phyloP scores from a whole-genome alignment of 192 early-diverging fungal species.

The Coemansia aciculifera region DNA sequence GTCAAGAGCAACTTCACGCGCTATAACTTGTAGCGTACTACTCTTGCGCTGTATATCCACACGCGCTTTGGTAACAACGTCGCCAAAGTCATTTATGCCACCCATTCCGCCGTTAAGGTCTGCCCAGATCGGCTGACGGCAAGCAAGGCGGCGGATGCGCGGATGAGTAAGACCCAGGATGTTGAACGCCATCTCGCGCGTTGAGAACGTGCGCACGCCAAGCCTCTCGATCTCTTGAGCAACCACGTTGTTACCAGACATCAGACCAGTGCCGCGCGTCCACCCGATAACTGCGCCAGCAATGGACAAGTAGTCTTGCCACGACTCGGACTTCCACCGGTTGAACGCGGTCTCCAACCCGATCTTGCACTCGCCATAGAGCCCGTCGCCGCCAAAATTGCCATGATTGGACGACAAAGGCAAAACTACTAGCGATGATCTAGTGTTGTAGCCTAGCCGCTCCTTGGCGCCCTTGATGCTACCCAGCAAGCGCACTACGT shows the following conservation, averaged over 20 bases:
- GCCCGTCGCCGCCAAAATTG: constrained; percentile 87
- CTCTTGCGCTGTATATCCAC: neutral
- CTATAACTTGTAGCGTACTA: neutral
- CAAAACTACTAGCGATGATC: constrained; percentile 82
- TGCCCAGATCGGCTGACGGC: constrained; percentile 80
- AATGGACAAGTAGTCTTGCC: constrained; percentile 83
- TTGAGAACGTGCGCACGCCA: constrained; percentile 91
- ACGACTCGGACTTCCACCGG: constrained; percentile 87
- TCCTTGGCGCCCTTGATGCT: constrained; percentile 83
- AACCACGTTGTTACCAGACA: constrained; percentile 86
- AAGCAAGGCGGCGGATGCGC: constrained; percentile 69
- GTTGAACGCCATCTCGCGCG: constrained; percentile 93
- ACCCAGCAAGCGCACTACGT: constrained; percentile 84
- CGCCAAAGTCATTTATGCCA: constrained; percentile 53
- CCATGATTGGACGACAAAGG: constrained; percentile 97
- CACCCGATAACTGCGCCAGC: constrained; percentile 94
- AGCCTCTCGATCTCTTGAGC: constrained; percentile 83
- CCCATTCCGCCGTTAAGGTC: constrained; percentile 85
- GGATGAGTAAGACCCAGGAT: constrained; percentile 84
- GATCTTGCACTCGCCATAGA: constrained; percentile 95
- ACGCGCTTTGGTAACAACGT: neutral
- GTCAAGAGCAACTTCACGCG: neutral
- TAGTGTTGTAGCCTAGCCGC: constrained; percentile 69
- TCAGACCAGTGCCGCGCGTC: constrained; percentile 95
- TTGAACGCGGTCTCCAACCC: constrained; percentile 90